A percentile compares a stretch with the other conserved stretches of the same genome.
Conservation (phyloP, 1,284 basidiomycete genomes). For the Ceratobasidium sp. region DNA sequence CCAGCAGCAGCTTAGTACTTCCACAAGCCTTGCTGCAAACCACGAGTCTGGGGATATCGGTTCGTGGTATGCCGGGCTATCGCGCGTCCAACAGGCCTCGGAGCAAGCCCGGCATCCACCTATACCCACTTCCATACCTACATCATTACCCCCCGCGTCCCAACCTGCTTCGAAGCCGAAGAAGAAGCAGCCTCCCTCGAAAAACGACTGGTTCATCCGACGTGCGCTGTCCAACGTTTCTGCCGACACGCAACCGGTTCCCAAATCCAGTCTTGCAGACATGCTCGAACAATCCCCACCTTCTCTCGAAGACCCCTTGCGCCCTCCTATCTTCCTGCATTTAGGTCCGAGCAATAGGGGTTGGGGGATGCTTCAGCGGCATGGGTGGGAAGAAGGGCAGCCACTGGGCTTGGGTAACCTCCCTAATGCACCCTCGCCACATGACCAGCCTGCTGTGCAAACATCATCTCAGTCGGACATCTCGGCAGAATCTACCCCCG, state of each 20-base stretch:
- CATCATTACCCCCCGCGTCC: not conserved
- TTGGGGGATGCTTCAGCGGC: conserved; percentile 42
- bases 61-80: conserved; percentile 41
- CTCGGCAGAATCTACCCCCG: not conserved
- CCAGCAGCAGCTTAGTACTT: conserved; percentile 8
- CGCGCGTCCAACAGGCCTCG: not conserved
- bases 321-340: conserved; percentile 42
- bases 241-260: conserved; percentile 3
- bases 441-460: not conserved
- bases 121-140: not conserved
- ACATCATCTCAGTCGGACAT: not conserved
- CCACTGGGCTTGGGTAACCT: conserved; percentile 32
- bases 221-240: conserved; percentile 34
- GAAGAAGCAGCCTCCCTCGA: conserved; percentile 7
- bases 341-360: conserved; percentile 44
- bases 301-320: conserved; percentile 42
- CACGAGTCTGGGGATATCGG: conserved; percentile 41
- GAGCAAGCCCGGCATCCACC: not conserved
- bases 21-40: not conserved
- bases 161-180: conserved; percentile 7
- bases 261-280: conserved; percentile 38
- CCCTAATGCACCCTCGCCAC: not conserved
- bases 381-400: conserved; percentile 46
- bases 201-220: conserved; percentile 41
- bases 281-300: conserved; percentile 44